Conservation (phyloP, 768 basidiomycete genomes). For the Trametes sanguinea region DNA sequence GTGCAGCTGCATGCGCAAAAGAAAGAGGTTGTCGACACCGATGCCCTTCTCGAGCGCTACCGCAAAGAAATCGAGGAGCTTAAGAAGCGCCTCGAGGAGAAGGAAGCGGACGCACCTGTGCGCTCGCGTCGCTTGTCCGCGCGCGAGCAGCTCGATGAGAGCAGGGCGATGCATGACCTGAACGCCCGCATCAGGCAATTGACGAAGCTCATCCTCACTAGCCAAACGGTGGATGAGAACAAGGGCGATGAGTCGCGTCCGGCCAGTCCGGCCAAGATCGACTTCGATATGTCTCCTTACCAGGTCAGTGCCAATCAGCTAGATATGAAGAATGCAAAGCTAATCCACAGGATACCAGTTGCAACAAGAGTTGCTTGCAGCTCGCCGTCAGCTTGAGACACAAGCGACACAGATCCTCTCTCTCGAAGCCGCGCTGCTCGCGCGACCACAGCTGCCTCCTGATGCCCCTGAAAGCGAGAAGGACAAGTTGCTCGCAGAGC, state of each 20-base stretch:
- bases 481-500: constrained; percentile 71
- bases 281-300: constrained; percentile 88
- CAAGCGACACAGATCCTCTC: constrained; percentile 85
- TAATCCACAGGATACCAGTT: constrained; percentile 45
- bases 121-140: constrained; percentile 46
- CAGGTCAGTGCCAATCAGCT: constrained; percentile 53
- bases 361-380: constrained; percentile 84
- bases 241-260: constrained; percentile 75
- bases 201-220: constrained; percentile 83
- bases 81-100: constrained; percentile 67
- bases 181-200: constrained; percentile 79
- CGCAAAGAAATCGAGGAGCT: constrained; percentile 93
- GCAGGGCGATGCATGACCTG: constrained; percentile 81
- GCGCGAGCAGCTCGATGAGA: constrained; percentile 80
- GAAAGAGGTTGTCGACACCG: constrained; percentile 92
- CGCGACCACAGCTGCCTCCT: constrained; percentile 65
- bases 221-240: constrained; percentile 73
- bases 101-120: constrained; percentile 62
- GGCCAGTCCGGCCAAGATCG: constrained; percentile 81
- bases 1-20: constrained; percentile 88
- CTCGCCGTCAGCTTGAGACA: constrained; percentile 74
- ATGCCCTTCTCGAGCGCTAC: constrained; percentile 92
- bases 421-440: constrained; percentile 73
- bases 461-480: constrained; percentile 73
- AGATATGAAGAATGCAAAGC: neutral